Conservation (phyloP, 2,329 filamentous ascomycete genomes). For the Fusarium anguioides region DNA sequence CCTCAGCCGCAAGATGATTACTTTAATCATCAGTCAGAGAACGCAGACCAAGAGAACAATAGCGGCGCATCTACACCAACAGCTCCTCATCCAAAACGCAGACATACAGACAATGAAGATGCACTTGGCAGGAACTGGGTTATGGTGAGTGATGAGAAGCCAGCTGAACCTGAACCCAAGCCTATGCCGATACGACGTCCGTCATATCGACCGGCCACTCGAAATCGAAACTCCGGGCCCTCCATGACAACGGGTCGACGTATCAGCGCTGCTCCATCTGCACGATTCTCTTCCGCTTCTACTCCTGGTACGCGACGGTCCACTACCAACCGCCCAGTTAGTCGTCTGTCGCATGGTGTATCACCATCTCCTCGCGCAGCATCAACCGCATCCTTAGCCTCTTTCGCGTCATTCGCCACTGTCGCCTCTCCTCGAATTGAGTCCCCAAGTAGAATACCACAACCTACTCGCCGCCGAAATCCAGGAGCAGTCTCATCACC, state of each 20-base stretch:
- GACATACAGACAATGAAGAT: conserved; percentile 64
- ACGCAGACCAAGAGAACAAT: conserved; percentile 46
- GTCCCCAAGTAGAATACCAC: conserved; percentile 59
- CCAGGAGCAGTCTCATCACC: conserved; percentile 34
- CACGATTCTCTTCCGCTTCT: conserved; percentile 48
- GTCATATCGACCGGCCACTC: conserved; percentile 41
- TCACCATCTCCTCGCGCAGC: conserved; percentile 39
- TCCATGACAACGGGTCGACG: conserved; percentile 54
- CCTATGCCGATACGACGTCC: conserved; percentile 43
- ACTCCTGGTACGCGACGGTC: conserved; percentile 39
- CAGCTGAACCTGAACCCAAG: conserved; percentile 32
- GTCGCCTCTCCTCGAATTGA: conserved; percentile 49
- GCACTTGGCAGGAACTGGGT: conserved; percentile 78
- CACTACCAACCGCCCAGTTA: conserved; percentile 48
- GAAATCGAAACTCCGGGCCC: conserved; percentile 49
- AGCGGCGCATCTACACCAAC: conserved; percentile 56
- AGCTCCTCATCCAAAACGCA: conserved; percentile 62
- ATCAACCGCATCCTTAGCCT: conserved; percentile 51
- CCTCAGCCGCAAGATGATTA: conserved; percentile 46
- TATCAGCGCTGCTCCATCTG: conserved; percentile 54
- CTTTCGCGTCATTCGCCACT: conserved; percentile 51
- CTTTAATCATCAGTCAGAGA: conserved; percentile 19
- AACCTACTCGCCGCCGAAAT: conserved; percentile 29
- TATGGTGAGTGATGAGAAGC: conserved; percentile 64
- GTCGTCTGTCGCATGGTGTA: conserved; percentile 56